These are phyloP conservation scores for Fusarium proliferatum DNA, from an alignment of 2,329 filamentous ascomycete species.

Conservation along the genomic window DNA sequence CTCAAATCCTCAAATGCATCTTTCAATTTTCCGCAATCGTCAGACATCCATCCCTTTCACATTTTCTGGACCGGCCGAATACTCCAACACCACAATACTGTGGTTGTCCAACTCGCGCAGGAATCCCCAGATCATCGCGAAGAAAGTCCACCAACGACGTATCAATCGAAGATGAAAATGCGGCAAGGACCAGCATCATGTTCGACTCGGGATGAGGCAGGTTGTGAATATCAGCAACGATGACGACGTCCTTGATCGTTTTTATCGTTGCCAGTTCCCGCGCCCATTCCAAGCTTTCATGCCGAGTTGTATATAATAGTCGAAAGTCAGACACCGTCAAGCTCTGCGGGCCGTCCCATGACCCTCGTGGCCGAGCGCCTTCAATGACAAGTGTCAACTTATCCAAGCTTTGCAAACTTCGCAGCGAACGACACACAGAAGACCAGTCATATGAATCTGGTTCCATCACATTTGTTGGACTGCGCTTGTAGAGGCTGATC, in stretches of 20 bases:
- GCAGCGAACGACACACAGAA: conserved; percentile 61
- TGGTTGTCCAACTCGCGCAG: conserved; percentile 38
- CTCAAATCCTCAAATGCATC: background rate
- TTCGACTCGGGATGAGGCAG: conserved; percentile 64
- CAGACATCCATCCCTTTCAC: conserved; percentile 39
- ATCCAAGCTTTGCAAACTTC: conserved; percentile 52
- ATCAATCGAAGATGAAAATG: conserved; percentile 70
- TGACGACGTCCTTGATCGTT: conserved; percentile 61
- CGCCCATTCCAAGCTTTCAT: conserved; percentile 68
- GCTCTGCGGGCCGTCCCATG: conserved; percentile 61
- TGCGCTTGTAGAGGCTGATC: conserved; percentile 66
- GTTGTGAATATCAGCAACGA: conserved; percentile 64
- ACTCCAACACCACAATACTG: conserved; percentile 39
- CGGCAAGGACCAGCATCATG: conserved; percentile 67
- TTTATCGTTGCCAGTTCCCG: conserved; percentile 63
- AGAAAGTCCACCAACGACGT: conserved; percentile 66
- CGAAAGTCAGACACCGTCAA: conserved; percentile 61
- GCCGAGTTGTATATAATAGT: conserved; percentile 56
- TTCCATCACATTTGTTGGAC: conserved; percentile 54
- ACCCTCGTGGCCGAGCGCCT: conserved; percentile 62
- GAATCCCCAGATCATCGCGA: conserved; percentile 44
- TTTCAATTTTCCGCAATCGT: conserved; percentile 17
- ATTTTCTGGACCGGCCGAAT: conserved; percentile 41
- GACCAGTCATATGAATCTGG: conserved; percentile 63
- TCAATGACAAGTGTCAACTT: conserved; percentile 64